Percentiles rank a stretch among this genome's conserved stretches.
Conservation (phyloP, 2,329 filamentous ascomycete species). For the Arthrobotrys entomopaga region DNA sequence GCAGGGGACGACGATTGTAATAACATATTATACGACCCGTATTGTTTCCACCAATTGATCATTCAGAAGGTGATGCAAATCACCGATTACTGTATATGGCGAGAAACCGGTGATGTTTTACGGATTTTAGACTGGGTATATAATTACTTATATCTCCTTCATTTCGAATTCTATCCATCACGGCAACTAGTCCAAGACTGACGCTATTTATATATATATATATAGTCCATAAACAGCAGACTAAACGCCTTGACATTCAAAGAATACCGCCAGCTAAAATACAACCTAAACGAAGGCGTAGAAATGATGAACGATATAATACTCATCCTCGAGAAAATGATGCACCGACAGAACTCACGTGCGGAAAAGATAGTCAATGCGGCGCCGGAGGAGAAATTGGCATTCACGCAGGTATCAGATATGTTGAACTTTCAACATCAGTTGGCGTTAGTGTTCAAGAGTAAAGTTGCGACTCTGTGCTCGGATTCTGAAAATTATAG, state of each 20-base stretch:
- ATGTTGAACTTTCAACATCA: not conserved
- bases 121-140: too few species aligned
- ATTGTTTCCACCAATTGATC: not conserved
- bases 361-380: not conserved
- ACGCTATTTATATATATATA: too few species aligned
- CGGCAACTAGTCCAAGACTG: too few species aligned
- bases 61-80: not conserved
- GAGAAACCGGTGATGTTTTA: too few species aligned
- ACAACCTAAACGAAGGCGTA: not conserved
- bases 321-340: not conserved
- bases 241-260: too few species aligned
- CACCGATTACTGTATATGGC: too few species aligned
- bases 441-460: not conserved
- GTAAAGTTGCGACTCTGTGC: not conserved
- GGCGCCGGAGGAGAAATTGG: not conserved
- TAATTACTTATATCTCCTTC: too few species aligned
- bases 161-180: too few species aligned
- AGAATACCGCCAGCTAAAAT: not conserved
- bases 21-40: not conserved
- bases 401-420: not conserved
- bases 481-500: not conserved
- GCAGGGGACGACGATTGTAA: not conserved
- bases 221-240: too few species aligned
- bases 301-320: not conserved
- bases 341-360: not conserved